phyloP scores from a whole-genome alignment of 306 rosid genomes.

The Hippophae rhamnoides region DNA sequence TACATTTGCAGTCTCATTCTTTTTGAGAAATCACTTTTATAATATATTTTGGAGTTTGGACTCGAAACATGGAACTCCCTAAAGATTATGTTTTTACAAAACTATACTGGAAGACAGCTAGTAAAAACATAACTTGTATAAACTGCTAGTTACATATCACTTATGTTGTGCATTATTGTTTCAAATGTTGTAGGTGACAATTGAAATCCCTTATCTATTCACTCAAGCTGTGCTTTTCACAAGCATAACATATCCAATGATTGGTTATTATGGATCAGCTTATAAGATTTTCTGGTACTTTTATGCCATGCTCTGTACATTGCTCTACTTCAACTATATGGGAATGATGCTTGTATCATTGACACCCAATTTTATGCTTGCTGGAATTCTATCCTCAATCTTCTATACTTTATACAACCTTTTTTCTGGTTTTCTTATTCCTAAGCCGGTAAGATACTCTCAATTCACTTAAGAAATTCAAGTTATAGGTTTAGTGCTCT shows the following conservation, averaged over 20 bases:
- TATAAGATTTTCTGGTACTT: conserved; percentile 33
- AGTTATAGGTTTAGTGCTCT: neutral
- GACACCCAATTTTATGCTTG: conserved; percentile 30
- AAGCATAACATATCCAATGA: conserved; percentile 33
- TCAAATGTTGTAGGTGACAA: conserved; percentile 26
- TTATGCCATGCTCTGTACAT: conserved; percentile 27
- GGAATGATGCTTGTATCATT: conserved; percentile 39
- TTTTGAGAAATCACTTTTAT: neutral
- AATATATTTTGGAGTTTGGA: neutral
- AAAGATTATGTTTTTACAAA: too few relatives aligned
- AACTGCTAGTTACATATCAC: neutral
- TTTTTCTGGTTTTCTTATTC: conserved; percentile 37
- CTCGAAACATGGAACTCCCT: too few relatives aligned
- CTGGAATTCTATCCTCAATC: conserved; percentile 24
- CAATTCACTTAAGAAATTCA: too few relatives aligned
- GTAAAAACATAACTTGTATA: neutral
- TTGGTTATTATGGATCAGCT: conserved; percentile 27
- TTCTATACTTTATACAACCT: conserved; percentile 30
- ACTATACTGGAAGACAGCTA: neutral
- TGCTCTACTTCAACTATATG: conserved; percentile 31
- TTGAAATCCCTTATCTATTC: conserved; percentile 40
- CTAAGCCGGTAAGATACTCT: conserved; percentile 26
- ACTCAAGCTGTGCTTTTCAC: conserved; percentile 9
- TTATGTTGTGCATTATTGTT: neutral
- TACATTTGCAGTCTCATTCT: neutral